These are phyloP conservation scores for Coniferiporia sulphurascens DNA, from an alignment of 1,284 basidiomycete genomes.

Conservation along the genomic window DNA sequence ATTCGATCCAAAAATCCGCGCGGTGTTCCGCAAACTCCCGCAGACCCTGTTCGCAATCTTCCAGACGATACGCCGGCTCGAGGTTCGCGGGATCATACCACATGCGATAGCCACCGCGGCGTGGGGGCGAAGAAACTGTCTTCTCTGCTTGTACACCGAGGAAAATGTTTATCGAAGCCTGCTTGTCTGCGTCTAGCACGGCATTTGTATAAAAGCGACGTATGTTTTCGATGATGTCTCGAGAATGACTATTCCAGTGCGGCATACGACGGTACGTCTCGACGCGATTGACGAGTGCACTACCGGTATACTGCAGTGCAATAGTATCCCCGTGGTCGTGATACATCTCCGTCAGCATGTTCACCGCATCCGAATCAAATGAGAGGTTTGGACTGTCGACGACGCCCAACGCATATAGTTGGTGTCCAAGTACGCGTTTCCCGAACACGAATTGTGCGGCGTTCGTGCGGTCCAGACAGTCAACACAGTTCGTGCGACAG, in stretches of 20 bases:
- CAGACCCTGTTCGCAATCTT: slow-evolving; percentile 52
- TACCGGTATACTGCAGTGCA: slow-evolving; percentile 95
- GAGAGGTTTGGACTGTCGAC: slow-evolving; percentile 80
- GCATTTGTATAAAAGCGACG: slow-evolving; percentile 96
- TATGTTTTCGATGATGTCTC: slow-evolving; percentile 96
- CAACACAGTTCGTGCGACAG: slow-evolving; percentile 89
- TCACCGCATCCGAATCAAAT: slow-evolving; percentile 94
- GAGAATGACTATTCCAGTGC: slow-evolving; percentile 97
- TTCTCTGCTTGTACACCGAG: slow-evolving; percentile 72
- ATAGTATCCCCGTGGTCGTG: slow-evolving; percentile 97
- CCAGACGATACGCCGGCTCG: slow-evolving; percentile 51
- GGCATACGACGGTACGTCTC: slow-evolving; percentile 95
- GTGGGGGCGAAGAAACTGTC: slow-evolving; percentile 40
- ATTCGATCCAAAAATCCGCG: slow-evolving; percentile 84
- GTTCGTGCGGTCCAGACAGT: slow-evolving; percentile 97
- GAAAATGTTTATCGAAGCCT: slow-evolving; percentile 96
- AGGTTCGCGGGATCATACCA: slow-evolving; percentile 81
- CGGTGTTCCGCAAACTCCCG: slow-evolving; percentile 51
- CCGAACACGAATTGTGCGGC: slow-evolving; percentile 98
- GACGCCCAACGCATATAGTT: slow-evolving; percentile 91
- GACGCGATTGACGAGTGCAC: slow-evolving; percentile 93
- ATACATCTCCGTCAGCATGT: slow-evolving; percentile 99
- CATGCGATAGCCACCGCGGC: slow-evolving; percentile 65
- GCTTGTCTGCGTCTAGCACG: slow-evolving; percentile 94
- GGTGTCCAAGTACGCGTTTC: slow-evolving; percentile 92